phyloP scores from a whole-genome alignment of 352 stramenopile species.

The Phytophthora quininea region DNA sequence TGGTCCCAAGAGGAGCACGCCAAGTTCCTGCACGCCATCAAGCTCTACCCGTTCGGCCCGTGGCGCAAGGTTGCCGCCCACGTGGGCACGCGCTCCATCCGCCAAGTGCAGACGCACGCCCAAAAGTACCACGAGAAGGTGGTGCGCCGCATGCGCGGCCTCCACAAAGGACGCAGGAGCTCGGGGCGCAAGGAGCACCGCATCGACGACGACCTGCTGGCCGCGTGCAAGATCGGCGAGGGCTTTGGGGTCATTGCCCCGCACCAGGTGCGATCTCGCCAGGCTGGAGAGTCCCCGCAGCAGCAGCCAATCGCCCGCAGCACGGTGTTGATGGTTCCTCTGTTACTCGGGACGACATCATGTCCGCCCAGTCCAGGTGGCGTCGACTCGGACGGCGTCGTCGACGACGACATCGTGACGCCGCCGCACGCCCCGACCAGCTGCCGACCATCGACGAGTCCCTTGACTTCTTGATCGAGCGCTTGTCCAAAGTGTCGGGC shows the following conservation, averaged over 20 bases:
- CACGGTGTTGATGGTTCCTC: conserved; percentile 19
- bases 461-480: conserved; percentile 63
- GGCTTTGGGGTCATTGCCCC: conserved; percentile 31
- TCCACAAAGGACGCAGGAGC: conserved; percentile 51
- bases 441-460: conserved; percentile 62
- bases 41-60: conserved; percentile 54
- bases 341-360: conserved; percentile 19
- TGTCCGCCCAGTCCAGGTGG: conserved; percentile 27
- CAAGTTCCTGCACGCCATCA: conserved; percentile 62
- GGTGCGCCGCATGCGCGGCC: conserved; percentile 43
- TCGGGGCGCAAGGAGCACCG: conserved; percentile 44
- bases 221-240: conserved; percentile 40
- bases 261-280: conserved; percentile 12
- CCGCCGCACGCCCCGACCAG: conserved; percentile 5
- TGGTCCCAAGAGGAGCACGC: conserved; percentile 70
- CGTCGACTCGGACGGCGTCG: conserved; percentile 29
- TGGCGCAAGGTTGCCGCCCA: conserved; percentile 56
- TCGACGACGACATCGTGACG: conserved; percentile 1
- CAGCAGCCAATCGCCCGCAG: conserved; percentile 2
- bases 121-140: conserved; percentile 74
- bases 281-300: conserved; percentile 1
- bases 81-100: conserved; percentile 59
- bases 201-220: conserved; percentile 44
- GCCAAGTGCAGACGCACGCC: conserved; percentile 67
- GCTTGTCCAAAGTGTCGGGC: conserved; percentile 21